phyloP scores from a whole-genome alignment of 768 basidiomycete genomes.

The Leccinum olivaceopallidum region DNA sequence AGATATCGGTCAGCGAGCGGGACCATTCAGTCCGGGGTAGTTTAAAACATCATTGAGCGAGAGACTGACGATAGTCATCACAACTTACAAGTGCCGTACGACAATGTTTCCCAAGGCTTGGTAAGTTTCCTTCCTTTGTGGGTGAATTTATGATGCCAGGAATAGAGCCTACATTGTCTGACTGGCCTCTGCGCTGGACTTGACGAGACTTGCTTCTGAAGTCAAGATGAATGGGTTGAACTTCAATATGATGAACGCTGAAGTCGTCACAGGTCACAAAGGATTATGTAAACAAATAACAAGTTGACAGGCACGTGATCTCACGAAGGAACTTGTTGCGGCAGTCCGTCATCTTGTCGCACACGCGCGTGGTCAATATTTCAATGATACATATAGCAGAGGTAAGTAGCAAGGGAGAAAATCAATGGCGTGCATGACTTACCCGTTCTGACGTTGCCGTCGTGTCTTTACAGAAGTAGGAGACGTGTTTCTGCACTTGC shows the following conservation, averaged over 20 bases:
- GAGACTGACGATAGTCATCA: background rate
- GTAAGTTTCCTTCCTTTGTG: background rate
- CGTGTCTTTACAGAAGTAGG: background rate
- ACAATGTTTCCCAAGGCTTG: background rate
- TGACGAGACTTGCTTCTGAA: constrained; percentile 12
- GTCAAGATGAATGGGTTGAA: background rate
- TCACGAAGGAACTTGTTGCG: too few relatives aligned
- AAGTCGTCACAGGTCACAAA: background rate
- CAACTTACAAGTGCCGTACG: background rate
- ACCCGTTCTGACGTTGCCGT: background rate
- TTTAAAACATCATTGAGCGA: constrained; percentile 1
- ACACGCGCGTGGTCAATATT: too few relatives aligned
- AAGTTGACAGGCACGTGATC: background rate
- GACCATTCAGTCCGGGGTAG: background rate
- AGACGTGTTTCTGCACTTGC: background rate
- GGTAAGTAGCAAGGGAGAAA: background rate
- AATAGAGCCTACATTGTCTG: constrained; percentile 14
- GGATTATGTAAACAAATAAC: background rate
- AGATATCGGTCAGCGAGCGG: background rate
- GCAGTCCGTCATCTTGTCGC: too few relatives aligned
- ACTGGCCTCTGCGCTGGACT: constrained; percentile 3
- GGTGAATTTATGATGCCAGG: background rate
- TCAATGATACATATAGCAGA: too few relatives aligned
- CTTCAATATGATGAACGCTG: background rate
- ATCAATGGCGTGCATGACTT: background rate